Percentiles rank a stretch among this genome's conserved stretches.
Evolutionary conservation across 75 land plant species (phyloP).

Genomic region (Picea sitchensis): DNA sequence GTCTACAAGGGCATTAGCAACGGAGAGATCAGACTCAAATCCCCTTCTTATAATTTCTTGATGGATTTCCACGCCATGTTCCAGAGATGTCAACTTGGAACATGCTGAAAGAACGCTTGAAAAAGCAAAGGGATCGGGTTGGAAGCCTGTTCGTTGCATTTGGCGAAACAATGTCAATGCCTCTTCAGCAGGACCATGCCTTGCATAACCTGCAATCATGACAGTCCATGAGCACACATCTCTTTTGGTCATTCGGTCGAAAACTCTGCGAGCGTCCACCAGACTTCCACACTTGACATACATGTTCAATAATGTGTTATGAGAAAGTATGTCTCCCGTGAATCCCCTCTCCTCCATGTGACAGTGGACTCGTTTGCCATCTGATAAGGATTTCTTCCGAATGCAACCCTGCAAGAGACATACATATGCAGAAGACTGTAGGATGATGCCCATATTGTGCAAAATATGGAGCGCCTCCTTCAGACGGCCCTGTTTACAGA

Average conservation of each 20-base stretch:
- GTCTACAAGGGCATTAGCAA: constrained; percentile 26
- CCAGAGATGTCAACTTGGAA: constrained; percentile 16
- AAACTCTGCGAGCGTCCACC: constrained; percentile 9
- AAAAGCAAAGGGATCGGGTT: constrained; percentile 47
- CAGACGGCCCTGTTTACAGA: too few species aligned
- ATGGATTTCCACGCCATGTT: constrained; percentile 22
- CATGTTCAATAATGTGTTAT: constrained; percentile 2
- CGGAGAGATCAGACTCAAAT: constrained; percentile 15
- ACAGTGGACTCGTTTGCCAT: too few species aligned
- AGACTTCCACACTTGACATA: constrained; percentile 56
- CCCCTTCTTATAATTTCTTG: constrained; percentile 24
- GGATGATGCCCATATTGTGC: too few species aligned
- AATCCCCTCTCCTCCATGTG: too few species aligned
- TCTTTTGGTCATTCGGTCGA: constrained; percentile 29
- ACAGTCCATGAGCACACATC: constrained; percentile 8
- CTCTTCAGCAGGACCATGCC: constrained; percentile 15
- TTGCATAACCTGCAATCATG: constrained; percentile 42
- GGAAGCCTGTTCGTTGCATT: constrained; percentile 33
- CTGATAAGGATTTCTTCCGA: too few species aligned
- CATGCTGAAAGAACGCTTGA: constrained; percentile 46
- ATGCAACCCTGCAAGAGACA: too few species aligned
- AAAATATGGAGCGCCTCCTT: too few species aligned
- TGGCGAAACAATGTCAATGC: constrained; percentile 30
- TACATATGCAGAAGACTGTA: too few species aligned
- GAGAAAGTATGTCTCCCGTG: too few species aligned